Evolutionary conservation across 306 rosid species (phyloP), one percentile per base, ranked within the genome.

Genomic region (Pterocarpus macrocarpus): DNA sequence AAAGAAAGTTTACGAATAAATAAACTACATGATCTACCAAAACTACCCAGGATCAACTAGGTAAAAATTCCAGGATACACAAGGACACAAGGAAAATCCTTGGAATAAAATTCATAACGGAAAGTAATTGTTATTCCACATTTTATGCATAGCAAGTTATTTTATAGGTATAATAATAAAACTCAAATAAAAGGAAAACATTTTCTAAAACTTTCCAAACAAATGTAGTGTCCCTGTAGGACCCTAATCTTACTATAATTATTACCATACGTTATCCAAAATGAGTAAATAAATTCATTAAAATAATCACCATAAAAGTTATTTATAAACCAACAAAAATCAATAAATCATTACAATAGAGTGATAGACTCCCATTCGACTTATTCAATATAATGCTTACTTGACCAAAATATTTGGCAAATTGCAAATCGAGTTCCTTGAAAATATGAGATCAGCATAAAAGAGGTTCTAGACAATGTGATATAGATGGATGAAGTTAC

Each of bases 91-190:
- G n/a, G 41, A 68, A 55, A 55, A 34, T 55, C 36, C 5, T 5
- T 67, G 57, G 82, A 68, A 79, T 69, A 78, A 57, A 79, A 57
- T 64, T 22, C 62, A 57, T 69, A 44, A 69, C 68, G 12, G 57
- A 33, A 32, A 69, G 32, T 57, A 43, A 57, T 44, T 69, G 76
- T 69, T 41, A 75, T 69, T 59, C 65, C 77, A 45, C 63, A 58
- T 33, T 71, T 69, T 45, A 79, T 41, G 8, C 50, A 57, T 69
- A 57, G 77, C 70, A 34, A 75, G 83, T 32, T 47, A 72, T 65
- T 77, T 39, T 34, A 76, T 8, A 53, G 53, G 53, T 30, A 22
- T 22, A 22, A 61, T n/a, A 57, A 71, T 17, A 62, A 61, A 69
- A 82, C 17, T 5, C 1, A 45, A 56, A 33, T 52, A 28, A 38